Base-by-base conservation (phyloP, 495 filamentous ascomycete genomes). In the Ascodesmis nigricans region DNA sequence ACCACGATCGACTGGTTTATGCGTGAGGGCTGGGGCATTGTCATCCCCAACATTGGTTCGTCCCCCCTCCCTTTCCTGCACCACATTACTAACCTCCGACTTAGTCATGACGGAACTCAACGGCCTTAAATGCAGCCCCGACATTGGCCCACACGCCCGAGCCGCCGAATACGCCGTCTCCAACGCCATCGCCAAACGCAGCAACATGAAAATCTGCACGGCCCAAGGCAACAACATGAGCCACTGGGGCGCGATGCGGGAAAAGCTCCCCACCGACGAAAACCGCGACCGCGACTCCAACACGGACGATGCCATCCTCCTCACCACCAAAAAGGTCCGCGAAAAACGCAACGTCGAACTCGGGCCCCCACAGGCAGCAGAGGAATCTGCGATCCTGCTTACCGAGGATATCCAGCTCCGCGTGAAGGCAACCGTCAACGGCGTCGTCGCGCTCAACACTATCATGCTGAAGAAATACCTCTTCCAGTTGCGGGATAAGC, bases 231-330 rank as follows among this genome's bases (percentile, higher is more conserved):
- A 29, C 29, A 41, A 47, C 19, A 31, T 51, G 2, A 47, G 43
- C 2, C 41, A 45, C 8, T 35, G 30, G 19, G 48, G 47, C 1
- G 51, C 52, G 26, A 52, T 43, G 24, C 41, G 36, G 26, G 49
- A 52, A 15, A 41, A 47, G 19, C 31, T 52, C 14, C 40, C 33
- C 13, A 36, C 29, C 8, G 21, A 44, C 16, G 38, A 44, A 6
- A 39, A 44, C 14, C n/a, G n/a, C n/a, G 48, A 45, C 4, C 39
- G 38, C 4, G 30, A 37, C 1, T 34, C 34, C 4, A 52, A 47
- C n/a, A 52, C 48, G 19, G 49, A 52, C 15, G 49, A 52, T 20
- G 38, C 52, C 5, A 52, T 52, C 9, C 51, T 52, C 10, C 33
- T 37, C 10, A 52, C 43, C 4, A 47, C 49, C 2, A 36, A 37